These are phyloP conservation scores for Schwanniomyces pseudopolymorphus DNA, from an alignment of 805 yeast species.

Conservation along the genomic window DNA sequence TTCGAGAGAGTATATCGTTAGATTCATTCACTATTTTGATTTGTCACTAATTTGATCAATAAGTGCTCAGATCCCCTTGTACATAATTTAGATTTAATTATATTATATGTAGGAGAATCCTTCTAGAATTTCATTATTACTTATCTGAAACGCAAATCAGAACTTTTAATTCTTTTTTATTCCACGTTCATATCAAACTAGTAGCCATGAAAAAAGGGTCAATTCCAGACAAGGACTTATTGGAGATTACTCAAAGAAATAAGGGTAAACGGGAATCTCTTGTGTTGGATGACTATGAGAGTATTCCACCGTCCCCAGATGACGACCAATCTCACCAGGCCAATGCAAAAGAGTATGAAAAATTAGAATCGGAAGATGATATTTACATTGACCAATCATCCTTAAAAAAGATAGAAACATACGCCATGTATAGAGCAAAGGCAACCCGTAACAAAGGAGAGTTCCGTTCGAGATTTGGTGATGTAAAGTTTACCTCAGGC, in stretches of 20 bases:
- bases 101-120: neutral
- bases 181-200: neutral
- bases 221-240: slow-evolving; percentile 14
- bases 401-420: neutral
- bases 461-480: slow-evolving; percentile 54
- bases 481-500: slow-evolving; percentile 43
- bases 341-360: neutral
- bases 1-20: slow-evolving; percentile 82
- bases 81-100: neutral
- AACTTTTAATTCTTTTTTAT: neutral
- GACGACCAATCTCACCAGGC: neutral
- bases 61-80: no score
- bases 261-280: slow-evolving; percentile 17
- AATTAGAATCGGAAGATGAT: neutral
- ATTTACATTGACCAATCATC: neutral
- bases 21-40: neutral
- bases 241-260: slow-evolving; percentile 16
- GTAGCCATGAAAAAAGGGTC: neutral
- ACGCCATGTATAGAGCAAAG: neutral
- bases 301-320: neutral
- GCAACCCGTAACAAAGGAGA: slow-evolving; percentile 11
- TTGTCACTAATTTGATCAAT: no score
- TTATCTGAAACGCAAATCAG: neutral
- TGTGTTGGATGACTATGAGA: slow-evolving; percentile 16
- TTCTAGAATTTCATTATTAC: neutral